A percentile compares a stretch with the other conserved stretches of the same genome.
These are phyloP conservation scores for Calonectria multiphialidica DNA, from an alignment of 2,329 filamentous ascomycete genomes.

Conservation along the genomic window DNA sequence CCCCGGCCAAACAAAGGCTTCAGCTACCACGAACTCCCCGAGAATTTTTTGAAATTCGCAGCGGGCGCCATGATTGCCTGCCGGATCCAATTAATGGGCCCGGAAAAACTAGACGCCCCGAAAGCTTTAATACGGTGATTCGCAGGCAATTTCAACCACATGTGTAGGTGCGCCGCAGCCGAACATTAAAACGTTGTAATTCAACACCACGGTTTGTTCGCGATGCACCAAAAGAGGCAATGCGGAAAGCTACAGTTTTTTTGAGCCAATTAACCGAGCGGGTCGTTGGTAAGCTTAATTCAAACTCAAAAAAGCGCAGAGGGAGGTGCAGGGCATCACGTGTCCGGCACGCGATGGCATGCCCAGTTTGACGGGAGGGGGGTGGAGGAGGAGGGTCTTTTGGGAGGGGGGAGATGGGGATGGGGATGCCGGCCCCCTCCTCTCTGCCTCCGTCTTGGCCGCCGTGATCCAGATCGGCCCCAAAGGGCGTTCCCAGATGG, in stretches of 20 bases:
- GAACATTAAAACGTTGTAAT: not conserved
- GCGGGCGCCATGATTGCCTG: not conserved
- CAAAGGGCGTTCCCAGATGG: not conserved
- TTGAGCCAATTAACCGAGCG: not conserved
- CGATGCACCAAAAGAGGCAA: not conserved
- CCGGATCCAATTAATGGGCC: not conserved
- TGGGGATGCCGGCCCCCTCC: not conserved
- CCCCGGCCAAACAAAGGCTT: not conserved
- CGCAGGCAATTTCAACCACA: not conserved
- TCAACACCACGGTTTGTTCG: not conserved
- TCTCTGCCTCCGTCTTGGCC: not conserved
- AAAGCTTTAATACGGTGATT: not conserved
- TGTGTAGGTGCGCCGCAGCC: not conserved
- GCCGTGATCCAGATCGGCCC: not conserved
- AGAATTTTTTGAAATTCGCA: not conserved
- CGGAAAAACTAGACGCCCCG: slow-evolving; percentile 5
- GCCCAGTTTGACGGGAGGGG: not conserved
- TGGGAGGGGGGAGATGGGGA: not conserved
- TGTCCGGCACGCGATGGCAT: slow-evolving; percentile 14
- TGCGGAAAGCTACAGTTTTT: not conserved
- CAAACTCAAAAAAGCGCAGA: slow-evolving; percentile 21
- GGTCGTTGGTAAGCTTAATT: slow-evolving; percentile 25
- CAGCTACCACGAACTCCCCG: not conserved
- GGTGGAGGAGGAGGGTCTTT: not conserved
- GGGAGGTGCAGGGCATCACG: slow-evolving; percentile 13